A percentile compares a stretch with the other conserved stretches of the same genome.
These are phyloP conservation scores for Sanghuangporus weigelae DNA, from an alignment of 1,284 basidiomycete genomes.

Conservation along the genomic window DNA sequence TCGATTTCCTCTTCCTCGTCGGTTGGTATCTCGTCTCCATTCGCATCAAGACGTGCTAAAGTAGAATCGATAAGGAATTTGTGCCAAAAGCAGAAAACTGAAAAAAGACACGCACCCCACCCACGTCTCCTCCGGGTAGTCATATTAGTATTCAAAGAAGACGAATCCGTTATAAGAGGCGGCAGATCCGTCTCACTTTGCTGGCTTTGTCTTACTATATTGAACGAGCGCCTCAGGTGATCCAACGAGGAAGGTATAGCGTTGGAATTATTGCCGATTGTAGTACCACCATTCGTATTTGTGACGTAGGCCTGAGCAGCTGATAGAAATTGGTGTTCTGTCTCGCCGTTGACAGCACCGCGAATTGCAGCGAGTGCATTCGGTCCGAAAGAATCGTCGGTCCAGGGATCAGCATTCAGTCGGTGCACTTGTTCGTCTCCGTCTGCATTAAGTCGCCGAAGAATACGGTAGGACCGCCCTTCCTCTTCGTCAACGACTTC, in stretches of 20 bases:
- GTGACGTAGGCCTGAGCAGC: neutral
- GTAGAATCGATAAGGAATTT: constrained; percentile 8
- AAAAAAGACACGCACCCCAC: constrained; percentile 40
- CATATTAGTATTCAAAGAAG: neutral
- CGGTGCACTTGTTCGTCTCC: constrained; percentile 39
- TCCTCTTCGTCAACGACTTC: constrained; percentile 6
- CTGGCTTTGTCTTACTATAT: neutral
- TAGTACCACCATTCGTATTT: neutral
- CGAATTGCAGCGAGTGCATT: neutral
- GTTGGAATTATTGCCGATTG: no score
- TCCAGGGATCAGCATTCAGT: constrained; percentile 32
- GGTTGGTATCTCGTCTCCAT: constrained; percentile 51
- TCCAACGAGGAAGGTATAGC: neutral
- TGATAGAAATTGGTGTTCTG: neutral
- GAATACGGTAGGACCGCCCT: constrained; percentile 33
- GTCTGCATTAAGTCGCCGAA: constrained; percentile 34
- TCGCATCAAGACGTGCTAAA: constrained; percentile 48
- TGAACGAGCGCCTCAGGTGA: neutral
- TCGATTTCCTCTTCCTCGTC: constrained; percentile 46
- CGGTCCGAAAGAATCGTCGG: constrained; percentile 10
- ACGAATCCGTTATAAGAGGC: neutral
- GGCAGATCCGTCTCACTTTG: neutral
- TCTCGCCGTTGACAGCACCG: neutral
- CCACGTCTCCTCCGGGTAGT: constrained; percentile 34
- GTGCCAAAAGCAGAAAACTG: constrained; percentile 1